A percentile compares a stretch with the other conserved stretches of the same genome.
phyloP scores from a whole-genome alignment of 371 early-diverging fungal species.

The Dichotomocladium elegans region DNA sequence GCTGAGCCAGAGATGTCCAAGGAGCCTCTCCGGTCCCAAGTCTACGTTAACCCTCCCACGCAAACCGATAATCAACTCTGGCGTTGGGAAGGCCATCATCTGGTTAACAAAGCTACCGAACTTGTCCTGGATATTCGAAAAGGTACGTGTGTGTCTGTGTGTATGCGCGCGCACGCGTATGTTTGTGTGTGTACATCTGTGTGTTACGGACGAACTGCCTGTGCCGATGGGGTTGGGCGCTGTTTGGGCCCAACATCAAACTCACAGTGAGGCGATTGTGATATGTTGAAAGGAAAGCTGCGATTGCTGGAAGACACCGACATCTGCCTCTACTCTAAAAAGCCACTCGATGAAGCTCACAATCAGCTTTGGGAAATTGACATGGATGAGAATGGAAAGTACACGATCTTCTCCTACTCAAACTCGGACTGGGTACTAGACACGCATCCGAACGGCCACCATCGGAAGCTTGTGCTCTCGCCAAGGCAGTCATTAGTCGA shows the following conservation, averaged over 20 bases:
- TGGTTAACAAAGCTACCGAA: slow-evolving; percentile 36
- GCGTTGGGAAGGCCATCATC: slow-evolving; percentile 39
- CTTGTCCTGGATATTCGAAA: slow-evolving; percentile 47
- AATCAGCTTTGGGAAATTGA: slow-evolving; percentile 41
- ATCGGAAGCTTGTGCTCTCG: slow-evolving; percentile 34
- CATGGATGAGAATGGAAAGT: slow-evolving; percentile 17
- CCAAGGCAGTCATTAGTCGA: slow-evolving; percentile 27
- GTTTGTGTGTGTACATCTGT: no score
- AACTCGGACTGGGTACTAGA: slow-evolving; percentile 48
- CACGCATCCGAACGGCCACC: slow-evolving; percentile 15
- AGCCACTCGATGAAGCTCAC: slow-evolving; percentile 30
- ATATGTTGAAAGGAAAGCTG: slow-evolving; percentile 26
- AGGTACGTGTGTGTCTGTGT: slow-evolving; percentile 17
- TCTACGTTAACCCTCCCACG: slow-evolving; percentile 24
- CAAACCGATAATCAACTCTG: slow-evolving; percentile 34
- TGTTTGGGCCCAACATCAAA: no score
- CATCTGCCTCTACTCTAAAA: slow-evolving; percentile 38
- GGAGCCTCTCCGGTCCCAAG: slow-evolving; percentile 30
- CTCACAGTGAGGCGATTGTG: no score
- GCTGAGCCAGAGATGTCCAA: slow-evolving; percentile 12
- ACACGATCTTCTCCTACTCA: slow-evolving; percentile 24
- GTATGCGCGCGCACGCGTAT: neutral
- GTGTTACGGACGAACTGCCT: no score
- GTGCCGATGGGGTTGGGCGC: no score
- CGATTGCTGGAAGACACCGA: slow-evolving; percentile 49